Conservation (phyloP, 139 green algal species). For the Tetradesmus obliquus region DNA sequence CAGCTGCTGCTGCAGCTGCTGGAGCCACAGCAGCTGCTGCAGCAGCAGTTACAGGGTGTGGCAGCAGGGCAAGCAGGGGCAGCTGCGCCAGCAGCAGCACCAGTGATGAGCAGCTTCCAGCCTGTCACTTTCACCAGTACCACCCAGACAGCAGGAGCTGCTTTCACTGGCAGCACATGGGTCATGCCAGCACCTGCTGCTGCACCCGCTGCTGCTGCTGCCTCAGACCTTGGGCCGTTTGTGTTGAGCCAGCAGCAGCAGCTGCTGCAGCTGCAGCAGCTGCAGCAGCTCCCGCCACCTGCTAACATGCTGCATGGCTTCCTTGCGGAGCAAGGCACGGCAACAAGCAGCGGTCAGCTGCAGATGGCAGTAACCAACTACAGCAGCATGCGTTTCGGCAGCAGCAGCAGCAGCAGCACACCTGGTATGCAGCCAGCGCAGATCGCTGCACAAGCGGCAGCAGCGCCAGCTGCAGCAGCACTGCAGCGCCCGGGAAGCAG, state of each 20-base stretch:
- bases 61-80: not conserved
- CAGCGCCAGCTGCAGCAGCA: not conserved
- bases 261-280: not conserved
- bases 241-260: not conserved
- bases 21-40: not conserved
- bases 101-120: not conserved
- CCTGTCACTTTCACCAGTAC: not conserved
- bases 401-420: not conserved
- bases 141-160: not conserved
- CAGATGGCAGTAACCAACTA: not conserved
- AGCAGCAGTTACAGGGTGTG: not conserved
- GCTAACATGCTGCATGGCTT: not conserved
- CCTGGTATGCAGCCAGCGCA: not conserved
- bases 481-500: not conserved
- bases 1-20: not conserved
- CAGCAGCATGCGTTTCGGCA: not conserved
- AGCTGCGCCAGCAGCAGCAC: not conserved
- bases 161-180: not conserved
- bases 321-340: not conserved
- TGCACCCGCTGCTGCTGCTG: not conserved
- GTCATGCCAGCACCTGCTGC: not conserved
- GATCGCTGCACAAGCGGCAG: not conserved
- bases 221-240: not conserved
- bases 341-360: not conserved
- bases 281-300: not conserved